Conservation (phyloP, 306 rosid genomes). For the Vigna trinervia region DNA sequence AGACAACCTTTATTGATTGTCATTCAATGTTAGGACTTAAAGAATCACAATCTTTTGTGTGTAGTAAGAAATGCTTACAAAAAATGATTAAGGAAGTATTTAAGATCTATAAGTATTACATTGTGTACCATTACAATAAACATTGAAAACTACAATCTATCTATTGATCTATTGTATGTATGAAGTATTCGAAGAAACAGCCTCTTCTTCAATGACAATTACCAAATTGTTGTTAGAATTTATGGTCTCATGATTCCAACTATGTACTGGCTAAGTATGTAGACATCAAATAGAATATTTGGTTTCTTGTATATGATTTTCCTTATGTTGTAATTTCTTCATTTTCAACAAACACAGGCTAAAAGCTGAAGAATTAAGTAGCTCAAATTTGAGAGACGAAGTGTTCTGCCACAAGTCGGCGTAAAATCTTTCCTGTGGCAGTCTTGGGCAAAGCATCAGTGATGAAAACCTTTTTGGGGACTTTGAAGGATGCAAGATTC, state of each 20-base stretch:
- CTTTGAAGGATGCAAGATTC: constrained; percentile 83
- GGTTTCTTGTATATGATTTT: too few relatives aligned
- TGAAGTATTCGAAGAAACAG: neutral
- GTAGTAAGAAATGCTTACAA: neutral
- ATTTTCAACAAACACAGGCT: too few relatives aligned
- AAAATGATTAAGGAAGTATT: neutral
- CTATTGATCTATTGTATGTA: neutral
- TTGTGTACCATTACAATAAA: neutral
- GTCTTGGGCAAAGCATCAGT: constrained; percentile 86
- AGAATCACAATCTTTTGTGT: too few relatives aligned
- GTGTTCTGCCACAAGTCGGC: constrained; percentile 82
- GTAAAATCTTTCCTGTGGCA: constrained; percentile 83
- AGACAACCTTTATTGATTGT: too few relatives aligned
- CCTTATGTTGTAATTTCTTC: too few relatives aligned
- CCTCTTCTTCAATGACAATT: too few relatives aligned
- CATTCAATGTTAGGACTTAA: too few relatives aligned
- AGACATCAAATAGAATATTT: too few relatives aligned
- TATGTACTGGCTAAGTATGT: too few relatives aligned
- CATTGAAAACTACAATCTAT: neutral
- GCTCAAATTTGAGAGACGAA: constrained; percentile 59
- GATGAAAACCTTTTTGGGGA: constrained; percentile 77
- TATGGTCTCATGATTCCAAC: too few relatives aligned
- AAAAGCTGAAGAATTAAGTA: neutral
- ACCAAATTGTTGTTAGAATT: too few relatives aligned
- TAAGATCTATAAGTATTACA: neutral